Evolutionary conservation across 768 basidiomycete genomes (phyloP).

Genomic region (Tylopilus subfusipes): DNA sequence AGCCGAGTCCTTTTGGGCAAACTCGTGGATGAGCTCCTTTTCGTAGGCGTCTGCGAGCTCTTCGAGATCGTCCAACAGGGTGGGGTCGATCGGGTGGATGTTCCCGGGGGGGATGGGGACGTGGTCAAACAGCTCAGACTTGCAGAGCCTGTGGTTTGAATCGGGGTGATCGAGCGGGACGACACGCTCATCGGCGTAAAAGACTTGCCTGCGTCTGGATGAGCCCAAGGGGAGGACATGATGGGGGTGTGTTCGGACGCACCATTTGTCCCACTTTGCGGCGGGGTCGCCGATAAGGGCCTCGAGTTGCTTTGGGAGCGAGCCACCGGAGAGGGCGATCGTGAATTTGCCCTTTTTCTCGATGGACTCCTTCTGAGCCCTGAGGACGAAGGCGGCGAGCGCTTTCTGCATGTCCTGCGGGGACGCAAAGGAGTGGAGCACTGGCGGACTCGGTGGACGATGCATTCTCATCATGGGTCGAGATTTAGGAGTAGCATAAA

Average conservation of each 20-base stretch:
- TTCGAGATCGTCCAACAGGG: constrained; percentile 67
- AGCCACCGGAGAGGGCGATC: constrained; percentile 91
- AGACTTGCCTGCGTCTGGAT: constrained; percentile 74
- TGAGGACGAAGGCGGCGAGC: constrained; percentile 79
- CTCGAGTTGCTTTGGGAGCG: constrained; percentile 76
- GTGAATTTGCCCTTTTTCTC: constrained; percentile 89
- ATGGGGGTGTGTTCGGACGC: neutral
- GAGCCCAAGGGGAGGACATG: neutral
- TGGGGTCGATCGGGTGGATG: constrained; percentile 79
- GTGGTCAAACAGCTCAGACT: constrained; percentile 69
- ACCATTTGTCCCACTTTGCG: constrained; percentile 96
- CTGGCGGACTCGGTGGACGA: constrained; percentile 59
- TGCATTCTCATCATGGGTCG: constrained; percentile 36
- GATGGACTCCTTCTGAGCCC: constrained; percentile 86
- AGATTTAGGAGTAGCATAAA: neutral
- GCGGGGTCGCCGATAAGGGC: constrained; percentile 61
- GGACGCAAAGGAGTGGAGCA: constrained; percentile 69
- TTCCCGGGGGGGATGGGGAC: constrained; percentile 73
- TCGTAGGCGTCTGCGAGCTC: constrained; percentile 81
- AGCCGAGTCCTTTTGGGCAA: constrained; percentile 89
- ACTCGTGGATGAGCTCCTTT: constrained; percentile 80
- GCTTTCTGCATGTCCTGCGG: constrained; percentile 52
- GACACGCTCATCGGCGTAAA: constrained; percentile 93
- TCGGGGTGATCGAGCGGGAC: constrained; percentile 92
- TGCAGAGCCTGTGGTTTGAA: constrained; percentile 84